Base-by-base conservation (phyloP, 164 flowering plant species). In the Brasenia schreberi region DNA sequence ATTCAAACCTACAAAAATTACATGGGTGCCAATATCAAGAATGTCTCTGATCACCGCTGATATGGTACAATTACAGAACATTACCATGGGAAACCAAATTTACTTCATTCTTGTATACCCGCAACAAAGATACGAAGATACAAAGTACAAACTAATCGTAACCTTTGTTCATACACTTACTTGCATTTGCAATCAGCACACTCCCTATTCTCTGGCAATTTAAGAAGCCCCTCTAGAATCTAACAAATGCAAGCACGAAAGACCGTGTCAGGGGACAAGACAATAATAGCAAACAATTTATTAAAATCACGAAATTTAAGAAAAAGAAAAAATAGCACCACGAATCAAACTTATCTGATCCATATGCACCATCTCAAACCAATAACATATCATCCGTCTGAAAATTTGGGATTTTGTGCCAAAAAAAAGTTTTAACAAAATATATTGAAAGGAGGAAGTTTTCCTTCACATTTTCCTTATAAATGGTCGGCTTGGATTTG, bases 101-200 rank as follows among this genome's bases (percentile, higher is more conserved):
- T 9, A 6, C 16, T 49, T 49, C 12, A 9, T 49, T 49, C 16
- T 0, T 14, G 2, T 49, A 49, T 49, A 49, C 12, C 56, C 16
- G 16, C 16, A 14, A 49, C 56, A 49, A 9, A 14, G 56, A 49
- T 49, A 49, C 0, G 52, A n/a, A n/a, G n/a, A n/a, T n/a, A n/a
- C n/a, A n/a, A n/a, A n/a, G n/a, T n/a, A n/a, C 39, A 49, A 49
- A 4, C 56, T 49, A 49, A 14, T 49, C 16, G 56, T 49, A 43
- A 9, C 56, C 10, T 9, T 49, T 49, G 56, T 49, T 49, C 59
- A 61, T 23, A 68, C 19, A 76, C 84, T 16, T 80, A 84, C 88
- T 80, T 84, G 81, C 76, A 68, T 76, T 82, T 85, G 75, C 89
- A 85, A 74, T 85, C 89, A 33, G 87, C 89, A 66, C 89, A 83